Evolutionary conservation across 23 red algal genomes (phyloP).

Genomic region (Gracilaria caudata): DNA sequence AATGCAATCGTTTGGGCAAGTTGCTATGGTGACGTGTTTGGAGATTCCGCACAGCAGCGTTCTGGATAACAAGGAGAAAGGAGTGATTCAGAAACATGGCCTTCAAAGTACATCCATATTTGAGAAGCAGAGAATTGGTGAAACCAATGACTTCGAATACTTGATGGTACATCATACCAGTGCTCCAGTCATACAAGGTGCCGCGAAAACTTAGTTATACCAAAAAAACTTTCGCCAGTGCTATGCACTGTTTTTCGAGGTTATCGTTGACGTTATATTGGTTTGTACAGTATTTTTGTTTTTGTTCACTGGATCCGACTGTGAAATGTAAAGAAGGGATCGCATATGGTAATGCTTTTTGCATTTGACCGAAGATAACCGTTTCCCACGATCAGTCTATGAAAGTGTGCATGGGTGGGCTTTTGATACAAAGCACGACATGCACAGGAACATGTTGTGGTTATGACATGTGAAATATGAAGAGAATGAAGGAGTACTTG

Average conservation of each 20-base stretch:
- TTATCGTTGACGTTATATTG: not conserved
- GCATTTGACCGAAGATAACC: not conserved
- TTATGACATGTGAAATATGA: not conserved
- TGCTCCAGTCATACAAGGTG: conserved; percentile 17
- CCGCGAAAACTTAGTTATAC: not conserved
- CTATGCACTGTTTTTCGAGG: not conserved
- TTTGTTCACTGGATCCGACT: not conserved
- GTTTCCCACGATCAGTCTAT: not conserved
- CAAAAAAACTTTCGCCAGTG: not conserved
- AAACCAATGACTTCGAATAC: conserved; percentile 2
- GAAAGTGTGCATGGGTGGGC: not conserved
- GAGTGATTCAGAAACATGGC: conserved; percentile 20
- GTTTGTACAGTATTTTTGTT: not conserved
- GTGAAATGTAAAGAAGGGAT: not conserved
- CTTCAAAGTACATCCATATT: conserved; percentile 40
- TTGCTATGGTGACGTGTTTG: conserved; percentile 33
- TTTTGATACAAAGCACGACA: not conserved
- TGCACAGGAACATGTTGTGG: too few relatives aligned
- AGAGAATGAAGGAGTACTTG: too few relatives aligned
- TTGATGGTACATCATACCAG: conserved; percentile 53
- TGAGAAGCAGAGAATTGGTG: conserved; percentile 21
- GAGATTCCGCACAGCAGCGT: conserved; percentile 34
- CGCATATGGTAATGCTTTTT: not conserved
- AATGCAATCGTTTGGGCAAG: conserved; percentile 16
- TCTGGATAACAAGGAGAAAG: conserved; percentile 5